These are phyloP conservation scores for Podaxis sp. DNA, from an alignment of 768 basidiomycete genomes.

Conservation along the genomic window DNA sequence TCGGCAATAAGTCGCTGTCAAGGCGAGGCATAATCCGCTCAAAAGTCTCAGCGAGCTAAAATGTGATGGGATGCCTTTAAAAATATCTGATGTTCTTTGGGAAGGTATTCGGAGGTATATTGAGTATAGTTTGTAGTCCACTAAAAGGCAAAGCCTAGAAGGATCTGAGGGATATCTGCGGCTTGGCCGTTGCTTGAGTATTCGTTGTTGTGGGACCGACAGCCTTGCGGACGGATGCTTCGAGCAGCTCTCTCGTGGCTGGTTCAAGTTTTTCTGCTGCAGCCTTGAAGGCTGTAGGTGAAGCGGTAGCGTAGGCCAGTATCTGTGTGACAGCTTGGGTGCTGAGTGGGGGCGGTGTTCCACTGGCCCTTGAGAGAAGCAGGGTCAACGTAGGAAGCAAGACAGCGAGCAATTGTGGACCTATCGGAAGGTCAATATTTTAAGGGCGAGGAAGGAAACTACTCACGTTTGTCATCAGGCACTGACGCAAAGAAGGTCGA, in stretches of 20 bases:
- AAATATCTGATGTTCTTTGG: too few relatives aligned
- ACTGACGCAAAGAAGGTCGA: slow-evolving; percentile 58
- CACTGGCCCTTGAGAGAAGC: slow-evolving; percentile 48
- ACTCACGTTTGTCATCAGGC: slow-evolving; percentile 63
- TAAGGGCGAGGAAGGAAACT: background rate
- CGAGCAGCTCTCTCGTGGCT: slow-evolving; percentile 59
- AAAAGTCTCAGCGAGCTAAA: too few relatives aligned
- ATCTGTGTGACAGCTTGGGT: slow-evolving; percentile 65
- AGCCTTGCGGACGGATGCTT: slow-evolving; percentile 76
- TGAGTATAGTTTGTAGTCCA: too few relatives aligned
- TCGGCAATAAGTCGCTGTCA: too few relatives aligned
- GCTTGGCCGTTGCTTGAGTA: slow-evolving; percentile 47
- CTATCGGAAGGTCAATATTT: slow-evolving; percentile 33
- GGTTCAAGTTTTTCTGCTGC: slow-evolving; percentile 69
- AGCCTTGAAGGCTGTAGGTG: slow-evolving; percentile 82
- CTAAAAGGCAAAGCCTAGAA: slow-evolving; percentile 43
- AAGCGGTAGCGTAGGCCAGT: slow-evolving; percentile 66
- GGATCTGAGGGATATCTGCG: slow-evolving; percentile 76
- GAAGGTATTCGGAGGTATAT: too few relatives aligned
- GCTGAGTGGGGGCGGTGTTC: slow-evolving; percentile 48
- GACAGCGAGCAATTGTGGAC: slow-evolving; percentile 64
- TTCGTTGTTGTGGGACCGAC: slow-evolving; percentile 42
- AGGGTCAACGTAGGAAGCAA: slow-evolving; percentile 76
- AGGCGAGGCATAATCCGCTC: too few relatives aligned
- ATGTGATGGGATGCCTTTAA: too few relatives aligned